Evolutionary conservation across 768 basidiomycete genomes (phyloP), one percentile per base, ranked within the genome.

Genomic region (Punctularia strigosozonata): DNA sequence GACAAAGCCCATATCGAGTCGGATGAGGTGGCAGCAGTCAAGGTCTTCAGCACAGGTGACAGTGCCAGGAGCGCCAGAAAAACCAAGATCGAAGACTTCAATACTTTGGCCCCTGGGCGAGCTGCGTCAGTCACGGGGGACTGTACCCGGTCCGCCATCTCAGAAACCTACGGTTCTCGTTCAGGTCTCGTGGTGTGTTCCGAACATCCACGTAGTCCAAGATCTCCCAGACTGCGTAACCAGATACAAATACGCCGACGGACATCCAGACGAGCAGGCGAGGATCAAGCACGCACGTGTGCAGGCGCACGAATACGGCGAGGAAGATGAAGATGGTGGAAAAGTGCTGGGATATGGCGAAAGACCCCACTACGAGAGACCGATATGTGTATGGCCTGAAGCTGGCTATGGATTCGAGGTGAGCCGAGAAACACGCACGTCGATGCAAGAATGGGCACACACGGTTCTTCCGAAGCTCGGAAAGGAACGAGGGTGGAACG

Each of bases 1-100:
- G 89, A 76, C 37, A 97, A 61, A 5, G 94, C 91, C 90, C 90
- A 97, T 46, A 98, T 92, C 21, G 90, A 90, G 57, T 99, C 95
- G 10, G 86, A 86, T 26, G 94, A 95, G 4, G 92, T 97, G 19
- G 92, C 88, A 26, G 87, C 84, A 21, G 90, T 94, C 52, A 99
- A 63, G 4, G 94, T 97, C 51, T 81, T 75, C 40, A 98, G 65
- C 7, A 97, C 84, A 12, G 95, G 95, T 3, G 91, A 81, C 39
- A 97, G 67, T 13, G 90, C 80, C 65, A 95, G 77, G 43, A 99
- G 70, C 5, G 86, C 75, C 18, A 95, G 71, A 52, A 94, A 86
- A 47, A 92, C 83, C 42, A 97, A 67, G 31, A 97, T 68, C 5
- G 83, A 81, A 3, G 87, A 86, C 53, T 86, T 89, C 44, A 82